A percentile compares a stretch with the other conserved stretches of the same genome.
Evolutionary conservation across 1,284 basidiomycete species (phyloP).

Genomic region (Sphaerobolus stellatus): DNA sequence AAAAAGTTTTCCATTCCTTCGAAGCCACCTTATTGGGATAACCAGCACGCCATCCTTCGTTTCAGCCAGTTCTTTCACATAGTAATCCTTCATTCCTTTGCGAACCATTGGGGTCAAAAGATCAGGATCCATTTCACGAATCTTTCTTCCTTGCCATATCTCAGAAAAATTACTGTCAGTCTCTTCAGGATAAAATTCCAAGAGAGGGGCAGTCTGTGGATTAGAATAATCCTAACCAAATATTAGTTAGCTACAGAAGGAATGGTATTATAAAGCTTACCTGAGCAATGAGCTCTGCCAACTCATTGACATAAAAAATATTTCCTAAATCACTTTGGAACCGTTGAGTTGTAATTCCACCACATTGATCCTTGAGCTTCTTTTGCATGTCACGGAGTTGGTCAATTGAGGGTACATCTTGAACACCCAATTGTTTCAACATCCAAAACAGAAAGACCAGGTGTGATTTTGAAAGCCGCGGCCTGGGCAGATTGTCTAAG

Average conservation of each 20-base stretch:
- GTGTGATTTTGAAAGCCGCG: slow-evolving; percentile 27
- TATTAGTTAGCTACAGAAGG: not conserved
- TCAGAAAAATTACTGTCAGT: too few relatives aligned
- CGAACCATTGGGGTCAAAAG: slow-evolving; percentile 19
- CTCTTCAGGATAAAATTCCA: slow-evolving; percentile 32
- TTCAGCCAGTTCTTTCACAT: slow-evolving; percentile 24
- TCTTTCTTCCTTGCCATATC: slow-evolving; percentile 25
- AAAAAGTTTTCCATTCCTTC: too few relatives aligned
- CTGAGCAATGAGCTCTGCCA: slow-evolving; percentile 22
- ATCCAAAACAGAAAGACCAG: too few relatives aligned
- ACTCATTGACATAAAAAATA: slow-evolving; percentile 29
- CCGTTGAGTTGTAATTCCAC: slow-evolving; percentile 24
- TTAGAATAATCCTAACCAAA: slow-evolving; percentile 33
- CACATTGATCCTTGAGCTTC: slow-evolving; percentile 24
- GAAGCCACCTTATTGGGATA: too few relatives aligned
- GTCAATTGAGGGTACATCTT: too few relatives aligned
- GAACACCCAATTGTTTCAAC: too few relatives aligned
- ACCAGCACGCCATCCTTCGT: slow-evolving; percentile 19
- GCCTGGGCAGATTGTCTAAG: slow-evolving; percentile 26
- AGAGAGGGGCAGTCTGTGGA: slow-evolving; percentile 25
- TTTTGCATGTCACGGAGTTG: slow-evolving; percentile 28
- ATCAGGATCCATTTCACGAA: slow-evolving; percentile 18
- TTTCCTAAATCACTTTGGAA: slow-evolving; percentile 21
- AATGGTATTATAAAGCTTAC: too few relatives aligned
- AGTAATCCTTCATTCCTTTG: slow-evolving; percentile 23